Conservation (phyloP, 305 asterid genomes). For the Solanum hybrid region DNA sequence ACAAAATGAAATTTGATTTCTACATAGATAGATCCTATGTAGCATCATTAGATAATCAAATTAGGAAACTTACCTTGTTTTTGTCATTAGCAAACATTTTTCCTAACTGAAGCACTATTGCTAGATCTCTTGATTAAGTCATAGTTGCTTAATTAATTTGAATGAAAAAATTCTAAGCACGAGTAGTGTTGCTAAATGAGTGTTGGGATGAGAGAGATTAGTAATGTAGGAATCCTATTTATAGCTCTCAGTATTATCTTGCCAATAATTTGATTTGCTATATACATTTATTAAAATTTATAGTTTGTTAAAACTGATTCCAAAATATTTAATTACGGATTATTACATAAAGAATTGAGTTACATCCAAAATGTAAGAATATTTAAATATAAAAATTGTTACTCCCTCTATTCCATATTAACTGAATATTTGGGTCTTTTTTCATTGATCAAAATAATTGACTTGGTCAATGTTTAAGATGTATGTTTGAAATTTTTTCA, state of each 20-base stretch:
- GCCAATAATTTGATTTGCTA: not conserved
- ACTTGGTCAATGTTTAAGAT: not conserved
- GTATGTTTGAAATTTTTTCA: not conserved
- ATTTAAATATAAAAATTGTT: not conserved
- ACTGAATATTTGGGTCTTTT: not conserved
- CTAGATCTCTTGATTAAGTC: not conserved
- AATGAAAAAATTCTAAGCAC: not conserved
- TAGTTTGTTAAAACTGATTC: not conserved
- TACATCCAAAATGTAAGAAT: not conserved
- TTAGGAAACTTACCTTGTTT: not conserved
- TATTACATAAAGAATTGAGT: not conserved
- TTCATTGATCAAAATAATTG: not conserved
- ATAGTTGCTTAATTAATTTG: not conserved
- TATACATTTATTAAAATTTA: not conserved
- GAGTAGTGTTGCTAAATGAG: not conserved
- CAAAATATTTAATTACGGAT: not conserved
- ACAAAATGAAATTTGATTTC: no score
- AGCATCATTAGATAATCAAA: not conserved
- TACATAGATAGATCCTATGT: not conserved
- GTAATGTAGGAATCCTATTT: not conserved
- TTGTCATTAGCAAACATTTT: not conserved
- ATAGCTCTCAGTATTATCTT: not conserved
- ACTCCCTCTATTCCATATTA: not conserved
- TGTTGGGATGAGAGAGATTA: not conserved
- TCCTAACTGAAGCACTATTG: not conserved